A percentile compares a stretch with the other conserved stretches of the same genome.
Conservation (phyloP, 2,329 filamentous ascomycete genomes). For the Drechslerella dactyloides region DNA sequence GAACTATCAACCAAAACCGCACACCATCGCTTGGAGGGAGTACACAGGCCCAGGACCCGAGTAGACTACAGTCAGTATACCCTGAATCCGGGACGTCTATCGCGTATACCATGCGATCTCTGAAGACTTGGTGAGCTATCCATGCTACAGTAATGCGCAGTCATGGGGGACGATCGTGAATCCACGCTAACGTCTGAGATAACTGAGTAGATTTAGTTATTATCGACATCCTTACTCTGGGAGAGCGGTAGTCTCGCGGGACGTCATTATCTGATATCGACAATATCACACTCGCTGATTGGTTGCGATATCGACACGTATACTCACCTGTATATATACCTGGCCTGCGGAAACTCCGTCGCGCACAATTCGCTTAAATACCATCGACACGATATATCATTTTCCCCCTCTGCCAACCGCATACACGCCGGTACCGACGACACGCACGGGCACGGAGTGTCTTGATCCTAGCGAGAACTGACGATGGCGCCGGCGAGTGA, state of each 20-base stretch:
- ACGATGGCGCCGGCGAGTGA: slow-evolving; percentile 44
- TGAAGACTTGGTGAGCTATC: slow-evolving; percentile 21
- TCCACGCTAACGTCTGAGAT: background rate
- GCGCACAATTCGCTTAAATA: too few relatives aligned
- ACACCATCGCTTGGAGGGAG: too few relatives aligned
- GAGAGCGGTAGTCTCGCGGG: slow-evolving; percentile 1
- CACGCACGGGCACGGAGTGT: background rate
- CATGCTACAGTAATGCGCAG: background rate
- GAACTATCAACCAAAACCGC: too few relatives aligned
- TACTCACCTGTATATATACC: too few relatives aligned
- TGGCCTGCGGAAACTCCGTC: too few relatives aligned
- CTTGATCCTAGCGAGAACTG: background rate
- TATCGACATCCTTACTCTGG: background rate
- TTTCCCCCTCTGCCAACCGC: background rate
- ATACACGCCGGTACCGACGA: background rate
- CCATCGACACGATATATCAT: background rate
- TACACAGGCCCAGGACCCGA: too few relatives aligned
- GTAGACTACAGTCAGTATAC: background rate
- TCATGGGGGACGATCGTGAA: background rate
- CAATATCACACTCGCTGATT: too few relatives aligned
- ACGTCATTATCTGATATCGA: background rate
- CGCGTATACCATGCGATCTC: slow-evolving; percentile 8
- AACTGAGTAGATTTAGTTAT: background rate
- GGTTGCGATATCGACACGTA: too few relatives aligned
- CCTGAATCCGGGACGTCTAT: background rate